Base-by-base conservation (phyloP, 345 rosid genomes). In the Eucalyptus guilfoylei region DNA sequence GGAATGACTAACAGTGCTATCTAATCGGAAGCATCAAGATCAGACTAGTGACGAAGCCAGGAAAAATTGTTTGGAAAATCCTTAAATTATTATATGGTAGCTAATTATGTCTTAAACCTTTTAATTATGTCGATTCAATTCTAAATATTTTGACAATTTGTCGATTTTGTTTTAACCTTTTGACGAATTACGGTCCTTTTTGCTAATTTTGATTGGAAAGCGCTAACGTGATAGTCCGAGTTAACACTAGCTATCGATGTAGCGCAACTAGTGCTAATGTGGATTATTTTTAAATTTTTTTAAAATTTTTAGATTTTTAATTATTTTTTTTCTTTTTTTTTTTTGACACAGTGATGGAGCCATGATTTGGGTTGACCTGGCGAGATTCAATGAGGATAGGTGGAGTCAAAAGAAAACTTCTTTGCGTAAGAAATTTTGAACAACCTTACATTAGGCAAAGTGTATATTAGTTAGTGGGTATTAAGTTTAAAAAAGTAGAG, bases 171-270 rank as follows among this genome's bases (percentile, higher is more conserved):
- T 10, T 58, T 24, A 58, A 11, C 3, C 3, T 58, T n/a, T 58
- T 58, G 7, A 58, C 2, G 0, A 26, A 24, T 58, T 10, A 26
- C n/a, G 2, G 3, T 10, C 12, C 0, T 52, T 52, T 52, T 19
- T 52, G 2, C 24, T 52, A 52, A 52, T 52, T 52, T 52, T 52
- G 24, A 52, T 52, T 52, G 5, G 10, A 52, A 19, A 52, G 2
- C 2, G 0, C 4, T 52, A 52, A 52, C 1, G 0, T 52, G 4
- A 0, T 19, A 52, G 4, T 52, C 55, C 4, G n/a, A 52, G 4
- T 52, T 52, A 7, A 7, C 10, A 52, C 4, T 52, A 52, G 24
- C 10, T 0, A 52, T 52, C 0, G 2, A 50, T 50, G 54, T 50
- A 50, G 54, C 0, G 1, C 0, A 50, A 0, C 5, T 5, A 1